Evolutionary conservation across 441 rosid species (phyloP).

Genomic region (Theobroma grandiflorum): DNA sequence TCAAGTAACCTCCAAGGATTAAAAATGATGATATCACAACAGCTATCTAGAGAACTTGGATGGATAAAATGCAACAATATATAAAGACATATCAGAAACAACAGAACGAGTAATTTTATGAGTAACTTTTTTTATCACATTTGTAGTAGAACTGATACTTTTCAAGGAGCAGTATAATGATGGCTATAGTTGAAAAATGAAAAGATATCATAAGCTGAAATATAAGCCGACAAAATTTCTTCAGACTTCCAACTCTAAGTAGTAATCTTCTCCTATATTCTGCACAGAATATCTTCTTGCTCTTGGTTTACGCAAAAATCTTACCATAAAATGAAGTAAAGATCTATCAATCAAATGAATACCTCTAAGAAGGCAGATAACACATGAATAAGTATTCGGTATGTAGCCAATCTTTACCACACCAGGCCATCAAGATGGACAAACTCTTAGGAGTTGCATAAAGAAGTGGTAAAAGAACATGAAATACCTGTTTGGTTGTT

Average conservation of each 20-base stretch:
- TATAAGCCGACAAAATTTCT: neutral
- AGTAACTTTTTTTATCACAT: neutral
- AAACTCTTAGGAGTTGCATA: neutral
- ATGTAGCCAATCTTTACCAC: slow-evolving; percentile 7
- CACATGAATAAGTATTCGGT: neutral
- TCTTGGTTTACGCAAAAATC: neutral
- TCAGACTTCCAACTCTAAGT: neutral
- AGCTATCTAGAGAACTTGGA: slow-evolving; percentile 10
- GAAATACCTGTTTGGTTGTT: slow-evolving; percentile 52
- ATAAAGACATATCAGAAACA: neutral
- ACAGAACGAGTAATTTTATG: neutral
- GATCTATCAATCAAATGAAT: neutral
- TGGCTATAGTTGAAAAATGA: neutral
- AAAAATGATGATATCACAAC: neutral
- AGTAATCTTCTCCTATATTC: neutral
- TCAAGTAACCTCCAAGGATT: slow-evolving; percentile 10
- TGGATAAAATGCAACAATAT: neutral
- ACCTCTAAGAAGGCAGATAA: slow-evolving; percentile 4
- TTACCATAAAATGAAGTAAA: neutral
- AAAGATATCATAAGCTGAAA: slow-evolving; percentile 13
- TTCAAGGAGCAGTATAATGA: neutral
- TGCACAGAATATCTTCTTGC: neutral
- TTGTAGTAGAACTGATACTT: neutral
- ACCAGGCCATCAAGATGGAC: slow-evolving; percentile 18
- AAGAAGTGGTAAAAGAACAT: neutral